Evolutionary conservation across 2,329 filamentous ascomycete genomes (phyloP).

Genomic region (Trichoderma simmonsii): DNA sequence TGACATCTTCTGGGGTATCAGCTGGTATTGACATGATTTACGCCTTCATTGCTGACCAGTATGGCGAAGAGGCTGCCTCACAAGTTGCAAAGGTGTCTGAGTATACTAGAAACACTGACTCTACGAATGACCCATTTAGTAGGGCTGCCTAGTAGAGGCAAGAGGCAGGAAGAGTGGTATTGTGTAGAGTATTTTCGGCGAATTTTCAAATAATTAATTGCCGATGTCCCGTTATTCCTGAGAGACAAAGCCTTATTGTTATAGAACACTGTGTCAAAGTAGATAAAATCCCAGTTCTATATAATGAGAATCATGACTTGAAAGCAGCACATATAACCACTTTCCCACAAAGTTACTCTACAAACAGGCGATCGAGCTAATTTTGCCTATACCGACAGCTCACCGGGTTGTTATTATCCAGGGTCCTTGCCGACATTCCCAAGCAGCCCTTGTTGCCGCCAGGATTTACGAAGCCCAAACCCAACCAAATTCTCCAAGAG

Average conservation of each 20-base stretch:
- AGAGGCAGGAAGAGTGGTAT: no score
- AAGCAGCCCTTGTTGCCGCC: constrained; percentile 38
- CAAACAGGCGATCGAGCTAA: background rate
- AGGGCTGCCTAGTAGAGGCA: background rate
- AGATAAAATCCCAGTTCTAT: background rate
- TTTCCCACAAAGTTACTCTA: background rate
- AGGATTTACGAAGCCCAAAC: constrained; percentile 33
- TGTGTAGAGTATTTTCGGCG: background rate
- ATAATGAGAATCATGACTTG: background rate
- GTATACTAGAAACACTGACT: constrained; percentile 53
- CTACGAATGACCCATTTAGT: constrained; percentile 50
- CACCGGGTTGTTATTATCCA: constrained; percentile 31
- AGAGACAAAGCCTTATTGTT: background rate
- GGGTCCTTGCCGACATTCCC: constrained; percentile 33
- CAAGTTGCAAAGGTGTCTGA: constrained; percentile 51
- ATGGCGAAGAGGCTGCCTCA: constrained; percentile 49
- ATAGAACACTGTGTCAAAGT: background rate
- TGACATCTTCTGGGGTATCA: constrained; percentile 59
- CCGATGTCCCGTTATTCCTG: background rate
- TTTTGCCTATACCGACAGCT: constrained; percentile 36
- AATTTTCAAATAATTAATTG: background rate
- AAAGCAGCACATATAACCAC: background rate
- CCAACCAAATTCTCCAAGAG: constrained; percentile 42
- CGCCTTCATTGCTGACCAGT: constrained; percentile 36
- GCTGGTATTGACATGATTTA: constrained; percentile 40